phyloP scores from a whole-genome alignment of 2,329 filamentous ascomycete genomes.

The Akanthomyces dipterigenus region DNA sequence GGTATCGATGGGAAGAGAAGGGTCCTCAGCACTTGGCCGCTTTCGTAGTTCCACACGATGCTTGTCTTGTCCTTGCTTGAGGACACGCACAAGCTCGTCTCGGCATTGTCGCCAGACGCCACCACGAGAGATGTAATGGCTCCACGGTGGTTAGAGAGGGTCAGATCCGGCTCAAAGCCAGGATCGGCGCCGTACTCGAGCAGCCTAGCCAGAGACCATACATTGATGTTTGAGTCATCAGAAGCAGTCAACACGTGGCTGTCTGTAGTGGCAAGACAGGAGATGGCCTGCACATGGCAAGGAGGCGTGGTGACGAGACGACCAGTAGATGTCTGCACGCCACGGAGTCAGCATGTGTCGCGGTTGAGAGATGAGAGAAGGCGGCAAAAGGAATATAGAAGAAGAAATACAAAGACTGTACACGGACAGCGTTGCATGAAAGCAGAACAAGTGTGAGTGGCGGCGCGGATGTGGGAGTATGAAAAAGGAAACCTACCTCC shows the following conservation, averaged over 20 bases:
- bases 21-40: slow-evolving; percentile 69
- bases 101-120: slow-evolving; percentile 59
- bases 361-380: background rate
- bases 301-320: slow-evolving; percentile 68
- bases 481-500: slow-evolving; percentile 59
- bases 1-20: slow-evolving; percentile 72
- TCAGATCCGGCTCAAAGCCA: slow-evolving; percentile 64
- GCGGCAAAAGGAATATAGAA: background rate
- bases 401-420: background rate
- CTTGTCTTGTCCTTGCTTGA: slow-evolving; percentile 81
- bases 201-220: slow-evolving; percentile 78
- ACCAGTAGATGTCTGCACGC: slow-evolving; percentile 60
- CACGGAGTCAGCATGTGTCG: background rate
- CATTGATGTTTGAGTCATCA: slow-evolving; percentile 81
- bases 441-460: background rate
- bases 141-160: slow-evolving; percentile 70
- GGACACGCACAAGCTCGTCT: slow-evolving; percentile 77
- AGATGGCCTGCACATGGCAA: slow-evolving; percentile 74
- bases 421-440: background rate
- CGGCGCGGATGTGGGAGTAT: slow-evolving; percentile 2
- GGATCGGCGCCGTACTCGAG: slow-evolving; percentile 51
- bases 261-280: slow-evolving; percentile 64
- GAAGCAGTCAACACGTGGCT: slow-evolving; percentile 72
- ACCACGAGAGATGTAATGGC: slow-evolving; percentile 59
- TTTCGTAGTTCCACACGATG: slow-evolving; percentile 88